Base-by-base conservation (phyloP, 2,329 filamentous ascomycete genomes). In the Ilyonectria robusta region DNA sequence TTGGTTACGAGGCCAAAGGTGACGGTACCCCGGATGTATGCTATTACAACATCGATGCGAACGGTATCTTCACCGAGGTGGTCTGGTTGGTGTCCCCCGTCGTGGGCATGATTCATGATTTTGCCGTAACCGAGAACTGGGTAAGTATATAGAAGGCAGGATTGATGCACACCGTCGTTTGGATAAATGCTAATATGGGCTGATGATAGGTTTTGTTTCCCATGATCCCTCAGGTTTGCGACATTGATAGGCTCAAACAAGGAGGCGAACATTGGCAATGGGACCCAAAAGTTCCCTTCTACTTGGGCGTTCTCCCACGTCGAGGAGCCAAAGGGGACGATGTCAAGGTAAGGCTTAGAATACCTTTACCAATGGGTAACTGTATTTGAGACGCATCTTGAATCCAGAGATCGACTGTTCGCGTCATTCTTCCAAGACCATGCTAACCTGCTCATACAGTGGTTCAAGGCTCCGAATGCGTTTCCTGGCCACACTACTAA, bases 401-500 rank as follows among this genome's bases (percentile, higher is more conserved):
- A 29, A 50, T 13, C 11, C 8, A 33, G 8, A 33, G 3, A 33
- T 33, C 11, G 31, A 42, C 15, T 17, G n/a, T n/a, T 42, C n/a
- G 15, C 7, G 6, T 42, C 7, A n/a, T n/a, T 6, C 8, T 33
- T 33, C 6, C 17, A 7, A 19, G 1, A 1, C 40, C 40, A 42
- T 42, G 17, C 40, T 42, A n/a, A 42, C 31, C n/a, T 8, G 17
- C 8, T n/a, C n/a, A 8, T 42, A n/a, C 17, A 54, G 51, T 65
- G 62, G 62, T 60, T 65, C 62, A 35, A 42, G 37, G 62, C 62
- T 1, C 62, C 62, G 1, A 59, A 65, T 21, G 62, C 56, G 6
- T 65, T 65, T 48, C 56, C 62, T 7, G 62, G 62, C 5, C 62
- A 65, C 23, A 44, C n/a, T 9, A 60, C 62, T 17, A 65, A 65